phyloP scores from a whole-genome alignment of 495 filamentous ascomycete genomes.

The Lentithecium fluviatile region DNA sequence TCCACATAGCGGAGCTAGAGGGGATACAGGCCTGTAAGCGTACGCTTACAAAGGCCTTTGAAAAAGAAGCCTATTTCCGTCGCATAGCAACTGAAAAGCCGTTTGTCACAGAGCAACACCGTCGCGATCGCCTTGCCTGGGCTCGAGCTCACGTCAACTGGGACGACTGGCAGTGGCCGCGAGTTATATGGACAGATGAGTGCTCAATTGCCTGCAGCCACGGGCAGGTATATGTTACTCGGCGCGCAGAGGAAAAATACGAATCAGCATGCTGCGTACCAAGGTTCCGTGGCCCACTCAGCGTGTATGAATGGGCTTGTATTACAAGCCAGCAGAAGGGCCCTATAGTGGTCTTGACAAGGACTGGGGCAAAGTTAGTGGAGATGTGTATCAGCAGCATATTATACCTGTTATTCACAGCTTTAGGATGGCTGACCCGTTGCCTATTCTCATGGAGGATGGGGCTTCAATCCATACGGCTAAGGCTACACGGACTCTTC shows the following conservation, averaged over 20 bases:
- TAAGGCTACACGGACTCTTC: no score
- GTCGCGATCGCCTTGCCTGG: background rate
- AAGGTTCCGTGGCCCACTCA: background rate
- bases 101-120: background rate
- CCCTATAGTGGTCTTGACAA: no score
- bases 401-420: no score
- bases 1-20: background rate
- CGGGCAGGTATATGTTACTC: slow-evolving; percentile 2
- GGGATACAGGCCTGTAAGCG: slow-evolving; percentile 3
- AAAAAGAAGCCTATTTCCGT: slow-evolving; percentile 5
- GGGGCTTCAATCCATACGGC: no score
- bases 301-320: background rate
- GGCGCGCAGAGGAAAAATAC: slow-evolving; percentile 5
- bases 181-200: slow-evolving; percentile 5
- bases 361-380: no score
- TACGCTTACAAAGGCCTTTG: background rate
- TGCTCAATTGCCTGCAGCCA: background rate
- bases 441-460: no score
- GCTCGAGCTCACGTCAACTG: background rate
- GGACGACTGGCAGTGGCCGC: background rate
- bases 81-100: slow-evolving; percentile 7
- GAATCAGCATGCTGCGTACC: background rate
- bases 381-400: no score
- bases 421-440: no score
- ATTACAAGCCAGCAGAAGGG: no score